Evolutionary conservation across 306 rosid genomes (phyloP), one percentile per base, ranked within the genome.

Genomic region (Delonix regia): DNA sequence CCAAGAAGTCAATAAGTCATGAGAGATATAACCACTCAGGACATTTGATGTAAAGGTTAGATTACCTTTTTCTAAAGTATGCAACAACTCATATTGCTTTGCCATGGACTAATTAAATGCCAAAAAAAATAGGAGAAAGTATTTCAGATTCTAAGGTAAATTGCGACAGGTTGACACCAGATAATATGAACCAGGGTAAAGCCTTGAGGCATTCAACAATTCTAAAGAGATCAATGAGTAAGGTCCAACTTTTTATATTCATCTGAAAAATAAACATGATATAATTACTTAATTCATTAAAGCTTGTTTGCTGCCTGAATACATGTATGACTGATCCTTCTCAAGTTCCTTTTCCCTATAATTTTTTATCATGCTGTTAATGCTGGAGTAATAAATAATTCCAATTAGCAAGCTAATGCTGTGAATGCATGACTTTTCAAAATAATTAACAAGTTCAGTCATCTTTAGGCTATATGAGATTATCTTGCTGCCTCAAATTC

Each of bases 1-100:
- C 47, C 72, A 59, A 61, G 74, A 71, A 80, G 71, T 65, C 55
- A 51, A 74, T 25, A 76, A 64, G 80, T 36, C 15, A 30, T 15
- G 19, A 63, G 64, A 48, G 67, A 7, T 49, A 63, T 34, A 34
- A 28, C 42, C 67, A 36, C 28, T 24, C 24, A 25, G 24, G 30
- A 25, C 18, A n/a, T 36, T 41, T 39, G 47, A 33, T 34, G 57
- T 21, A 39, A 39, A 59, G 49, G 69, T 24, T 56, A 53, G 45
- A 10, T 42, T 63, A 41, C 44, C 34, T 8, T 6, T 73, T 24
- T 30, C 5, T 53, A 21, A 22, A 21, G 9, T 33, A 80, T 42
- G 42, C 24, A 24, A 44, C n/a, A 21, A 24, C 64, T 18, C 15
- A 61, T 25, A 52, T 51, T 41, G 74, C 49, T 22, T 76, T 53